A percentile compares a stretch with the other conserved stretches of the same genome.
Conservation (phyloP, 2,329 filamentous ascomycete species). For the Coniella lustricola region DNA sequence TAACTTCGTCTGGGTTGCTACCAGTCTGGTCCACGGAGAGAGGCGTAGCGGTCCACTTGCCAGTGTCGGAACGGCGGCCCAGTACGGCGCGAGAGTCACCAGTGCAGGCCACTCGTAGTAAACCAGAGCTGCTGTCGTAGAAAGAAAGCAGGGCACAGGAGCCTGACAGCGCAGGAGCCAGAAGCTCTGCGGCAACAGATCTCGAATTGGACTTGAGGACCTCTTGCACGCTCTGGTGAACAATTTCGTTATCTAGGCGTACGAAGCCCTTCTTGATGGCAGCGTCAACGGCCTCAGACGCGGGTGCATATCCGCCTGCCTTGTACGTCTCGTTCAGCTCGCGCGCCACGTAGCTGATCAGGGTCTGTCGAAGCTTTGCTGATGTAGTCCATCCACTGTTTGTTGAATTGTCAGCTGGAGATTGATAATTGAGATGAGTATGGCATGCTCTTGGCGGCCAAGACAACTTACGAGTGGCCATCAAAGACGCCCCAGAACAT, state of each 20-base stretch:
- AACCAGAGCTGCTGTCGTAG: constrained; percentile 82
- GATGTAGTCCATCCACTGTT: constrained; percentile 93
- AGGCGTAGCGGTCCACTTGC: constrained; percentile 88
- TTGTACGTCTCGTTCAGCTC: constrained; percentile 93
- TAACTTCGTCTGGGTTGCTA: constrained; percentile 75
- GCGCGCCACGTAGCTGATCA: constrained; percentile 87
- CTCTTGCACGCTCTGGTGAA: constrained; percentile 85
- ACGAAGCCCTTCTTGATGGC: constrained; percentile 92
- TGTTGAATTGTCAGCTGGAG: constrained; percentile 18
- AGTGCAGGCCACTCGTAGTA: constrained; percentile 88
- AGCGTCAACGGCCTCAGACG: constrained; percentile 72
- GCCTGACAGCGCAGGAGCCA: constrained; percentile 91
- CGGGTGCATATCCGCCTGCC: constrained; percentile 57
- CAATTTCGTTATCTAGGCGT: constrained; percentile 86
- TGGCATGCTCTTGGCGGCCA: background rate
- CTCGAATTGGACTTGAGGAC: constrained; percentile 86
- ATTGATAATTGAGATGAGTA: no score
- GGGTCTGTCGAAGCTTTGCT: constrained; percentile 83
- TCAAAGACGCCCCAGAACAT: constrained; percentile 99
- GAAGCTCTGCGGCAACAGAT: constrained; percentile 79
- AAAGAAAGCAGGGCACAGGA: constrained; percentile 95
- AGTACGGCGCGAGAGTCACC: constrained; percentile 94
- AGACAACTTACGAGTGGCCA: constrained; percentile 72
- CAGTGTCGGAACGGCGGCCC: constrained; percentile 66
- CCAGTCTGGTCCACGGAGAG: constrained; percentile 94